Conservation (phyloP, 1,284 basidiomycete species). For the Marasmius tenuissimus region DNA sequence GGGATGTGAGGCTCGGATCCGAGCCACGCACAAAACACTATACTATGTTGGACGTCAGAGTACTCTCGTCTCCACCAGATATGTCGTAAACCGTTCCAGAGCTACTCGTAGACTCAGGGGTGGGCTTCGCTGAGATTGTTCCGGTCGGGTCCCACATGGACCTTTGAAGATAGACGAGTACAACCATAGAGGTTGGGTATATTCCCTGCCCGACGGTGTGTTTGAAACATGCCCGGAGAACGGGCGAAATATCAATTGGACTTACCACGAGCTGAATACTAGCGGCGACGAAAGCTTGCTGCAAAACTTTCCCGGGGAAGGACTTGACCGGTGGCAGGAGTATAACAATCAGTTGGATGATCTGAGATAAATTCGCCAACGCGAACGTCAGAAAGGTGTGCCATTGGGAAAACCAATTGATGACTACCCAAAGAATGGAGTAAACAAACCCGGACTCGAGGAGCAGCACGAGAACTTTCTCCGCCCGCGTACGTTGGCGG, state of each 20-base stretch:
- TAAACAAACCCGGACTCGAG: neutral
- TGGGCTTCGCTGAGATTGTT: too few relatives aligned
- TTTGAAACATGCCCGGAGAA: neutral
- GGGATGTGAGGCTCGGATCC: too few relatives aligned
- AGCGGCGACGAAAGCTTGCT: neutral
- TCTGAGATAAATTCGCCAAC: neutral
- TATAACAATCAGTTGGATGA: neutral
- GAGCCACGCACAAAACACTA: too few relatives aligned
- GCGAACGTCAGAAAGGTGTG: neutral
- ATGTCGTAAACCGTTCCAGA: too few relatives aligned
- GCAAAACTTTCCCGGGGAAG: neutral
- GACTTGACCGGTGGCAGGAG: neutral
- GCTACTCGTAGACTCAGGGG: too few relatives aligned
- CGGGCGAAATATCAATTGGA: neutral
- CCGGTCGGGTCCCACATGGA: neutral
- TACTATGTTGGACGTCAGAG: too few relatives aligned
- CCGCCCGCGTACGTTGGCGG: neutral
- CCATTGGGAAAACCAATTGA: neutral
- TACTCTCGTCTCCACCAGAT: too few relatives aligned
- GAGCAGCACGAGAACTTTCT: neutral
- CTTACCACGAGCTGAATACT: neutral
- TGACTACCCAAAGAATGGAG: neutral
- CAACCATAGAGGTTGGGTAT: neutral
- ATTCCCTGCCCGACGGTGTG: neutral
- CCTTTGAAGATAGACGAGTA: neutral